These are phyloP conservation scores for Conticribra guillardii DNA, from an alignment of 108 stramenopile species.

Conservation along the genomic window DNA sequence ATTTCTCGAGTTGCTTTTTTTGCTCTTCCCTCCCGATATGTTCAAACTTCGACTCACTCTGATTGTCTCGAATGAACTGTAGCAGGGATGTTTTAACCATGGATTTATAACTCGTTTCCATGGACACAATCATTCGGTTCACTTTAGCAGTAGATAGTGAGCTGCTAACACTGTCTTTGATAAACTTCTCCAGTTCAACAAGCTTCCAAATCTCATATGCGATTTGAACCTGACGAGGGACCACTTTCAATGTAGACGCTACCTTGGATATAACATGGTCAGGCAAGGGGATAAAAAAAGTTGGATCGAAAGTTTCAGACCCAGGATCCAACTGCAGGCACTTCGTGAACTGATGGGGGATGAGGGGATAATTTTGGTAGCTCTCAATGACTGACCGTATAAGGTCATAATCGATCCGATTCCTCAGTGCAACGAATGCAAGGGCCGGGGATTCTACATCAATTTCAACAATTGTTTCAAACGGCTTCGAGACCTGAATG, in stretches of 20 bases:
- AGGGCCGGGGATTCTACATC: slow-evolving; percentile 84
- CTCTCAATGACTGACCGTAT: slow-evolving; percentile 13
- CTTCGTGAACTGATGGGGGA: slow-evolving; percentile 6
- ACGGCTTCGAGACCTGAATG: background rate
- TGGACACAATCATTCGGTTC: background rate
- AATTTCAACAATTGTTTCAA: slow-evolving; percentile 56
- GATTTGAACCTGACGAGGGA: slow-evolving; percentile 64
- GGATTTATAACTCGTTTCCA: slow-evolving; percentile 34
- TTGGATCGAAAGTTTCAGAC: background rate
- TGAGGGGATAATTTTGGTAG: slow-evolving; percentile 4
- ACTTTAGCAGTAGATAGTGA: slow-evolving; percentile 4
- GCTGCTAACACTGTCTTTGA: slow-evolving; percentile 8
- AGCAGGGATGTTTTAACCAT: slow-evolving; percentile 41
- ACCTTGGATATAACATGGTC: slow-evolving; percentile 42
- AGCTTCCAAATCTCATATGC: slow-evolving; percentile 69
- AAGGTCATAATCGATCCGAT: slow-evolving; percentile 60
- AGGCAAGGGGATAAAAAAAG: slow-evolving; percentile 41
- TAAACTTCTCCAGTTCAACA: slow-evolving; percentile 13
- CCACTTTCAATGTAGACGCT: slow-evolving; percentile 55
- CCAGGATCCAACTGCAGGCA: background rate
- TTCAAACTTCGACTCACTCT: slow-evolving; percentile 10
- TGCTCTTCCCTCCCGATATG: slow-evolving; percentile 6
- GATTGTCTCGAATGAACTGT: slow-evolving; percentile 9
- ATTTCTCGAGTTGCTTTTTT: slow-evolving; percentile 7
- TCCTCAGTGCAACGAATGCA: slow-evolving; percentile 66